Conservation (phyloP, 805 yeast genomes). For the Ogataea allantospora region DNA sequence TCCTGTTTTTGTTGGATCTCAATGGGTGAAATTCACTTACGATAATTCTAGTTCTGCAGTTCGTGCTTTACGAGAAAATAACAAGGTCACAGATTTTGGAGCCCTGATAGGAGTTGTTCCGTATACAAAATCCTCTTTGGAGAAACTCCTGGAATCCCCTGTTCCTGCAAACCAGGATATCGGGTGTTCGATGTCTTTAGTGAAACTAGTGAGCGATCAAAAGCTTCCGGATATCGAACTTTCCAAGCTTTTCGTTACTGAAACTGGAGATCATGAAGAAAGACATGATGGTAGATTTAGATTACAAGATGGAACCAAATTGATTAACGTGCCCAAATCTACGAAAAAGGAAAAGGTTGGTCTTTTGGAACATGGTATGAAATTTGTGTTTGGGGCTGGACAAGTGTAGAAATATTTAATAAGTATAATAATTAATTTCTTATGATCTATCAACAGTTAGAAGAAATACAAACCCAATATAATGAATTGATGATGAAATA, state of each 20-base stretch:
- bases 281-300: conserved; percentile 25
- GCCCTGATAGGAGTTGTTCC: conserved; percentile 64
- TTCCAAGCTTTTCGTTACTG: conserved; percentile 15
- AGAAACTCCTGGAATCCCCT: conserved; percentile 50
- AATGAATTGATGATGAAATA: conserved; percentile 7
- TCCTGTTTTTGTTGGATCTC: conserved; percentile 80
- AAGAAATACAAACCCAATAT: conserved; percentile 6
- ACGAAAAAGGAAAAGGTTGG: conserved; percentile 17
- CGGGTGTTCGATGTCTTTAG: conserved; percentile 37
- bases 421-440: background rate
- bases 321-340: conserved; percentile 32
- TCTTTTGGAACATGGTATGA: conserved; percentile 14
- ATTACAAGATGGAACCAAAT: conserved; percentile 42
- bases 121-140: conserved; percentile 58
- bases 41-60: conserved; percentile 71
- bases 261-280: conserved; percentile 12
- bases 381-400: conserved; percentile 23
- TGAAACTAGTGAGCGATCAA: conserved; percentile 14
- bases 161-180: conserved; percentile 46
- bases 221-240: conserved; percentile 13
- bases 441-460: conserved; percentile 1
- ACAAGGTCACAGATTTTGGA: conserved; percentile 61
- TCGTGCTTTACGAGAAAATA: conserved; percentile 84
- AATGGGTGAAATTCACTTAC: conserved; percentile 91
- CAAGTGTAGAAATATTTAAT: conserved; percentile 14